phyloP scores from a whole-genome alignment of 1,284 basidiomycete genomes.

The Malassezia vespertilionis region DNA sequence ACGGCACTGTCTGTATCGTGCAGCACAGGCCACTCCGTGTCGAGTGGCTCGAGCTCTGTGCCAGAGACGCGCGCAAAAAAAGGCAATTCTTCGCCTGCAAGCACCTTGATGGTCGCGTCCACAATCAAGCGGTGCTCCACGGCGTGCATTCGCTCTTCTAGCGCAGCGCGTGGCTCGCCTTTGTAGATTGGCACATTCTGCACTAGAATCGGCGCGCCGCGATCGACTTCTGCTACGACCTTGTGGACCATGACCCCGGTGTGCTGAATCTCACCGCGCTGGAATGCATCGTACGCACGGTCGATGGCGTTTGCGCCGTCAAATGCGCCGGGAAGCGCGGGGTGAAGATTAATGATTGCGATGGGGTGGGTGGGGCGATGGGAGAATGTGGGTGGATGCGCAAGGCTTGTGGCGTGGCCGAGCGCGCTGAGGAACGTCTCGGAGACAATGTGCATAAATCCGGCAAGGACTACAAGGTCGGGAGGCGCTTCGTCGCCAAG shows the following conservation, averaged over 20 bases:
- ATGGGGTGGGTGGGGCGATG: slow-evolving; percentile 51
- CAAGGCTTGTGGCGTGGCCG: slow-evolving; percentile 28
- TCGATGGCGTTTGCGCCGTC: slow-evolving; percentile 84
- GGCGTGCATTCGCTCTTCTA: slow-evolving; percentile 68
- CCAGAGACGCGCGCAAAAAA: slow-evolving; percentile 14
- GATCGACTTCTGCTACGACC: slow-evolving; percentile 85
- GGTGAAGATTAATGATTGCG: slow-evolving; percentile 91
- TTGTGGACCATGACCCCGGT: slow-evolving; percentile 90
- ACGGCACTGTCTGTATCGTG: slow-evolving; percentile 11
- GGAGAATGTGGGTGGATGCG: slow-evolving; percentile 20
- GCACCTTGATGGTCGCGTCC: slow-evolving; percentile 48
- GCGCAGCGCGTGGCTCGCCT: slow-evolving; percentile 61
- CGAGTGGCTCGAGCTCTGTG: background rate
- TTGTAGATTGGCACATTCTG: slow-evolving; percentile 63
- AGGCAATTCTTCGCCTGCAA: slow-evolving; percentile 20
- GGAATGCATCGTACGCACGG: slow-evolving; percentile 76
- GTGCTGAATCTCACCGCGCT: slow-evolving; percentile 53
- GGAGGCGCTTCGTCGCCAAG: slow-evolving; percentile 53
- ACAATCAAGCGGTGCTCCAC: slow-evolving; percentile 88
- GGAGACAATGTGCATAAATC: slow-evolving; percentile 88
- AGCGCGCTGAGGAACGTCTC: slow-evolving; percentile 50
- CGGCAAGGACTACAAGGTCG: slow-evolving; percentile 81
- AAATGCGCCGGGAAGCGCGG: slow-evolving; percentile 85
- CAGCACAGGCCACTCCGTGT: slow-evolving; percentile 16
- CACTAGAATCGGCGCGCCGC: slow-evolving; percentile 75